These are phyloP conservation scores for Blastocystis sp. DNA, from an alignment of 352 stramenopile genomes.

Conservation along the genomic window DNA sequence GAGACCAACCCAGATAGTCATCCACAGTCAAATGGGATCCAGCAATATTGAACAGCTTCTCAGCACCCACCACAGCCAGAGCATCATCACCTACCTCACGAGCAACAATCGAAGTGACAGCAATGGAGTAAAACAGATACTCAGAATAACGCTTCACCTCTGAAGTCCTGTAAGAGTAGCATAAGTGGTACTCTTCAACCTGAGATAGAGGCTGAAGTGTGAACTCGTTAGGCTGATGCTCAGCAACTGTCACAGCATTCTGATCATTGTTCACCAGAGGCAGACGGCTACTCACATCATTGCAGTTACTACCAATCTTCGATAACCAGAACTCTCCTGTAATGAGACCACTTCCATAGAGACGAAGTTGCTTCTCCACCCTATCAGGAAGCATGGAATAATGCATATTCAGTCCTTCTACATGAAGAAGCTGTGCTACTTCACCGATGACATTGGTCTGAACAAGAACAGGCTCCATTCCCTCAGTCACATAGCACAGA, in stretches of 20 bases:
- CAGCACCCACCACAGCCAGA: constrained; percentile 29
- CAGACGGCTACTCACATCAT: not conserved
- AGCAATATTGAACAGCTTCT: constrained; percentile 35
- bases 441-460: constrained; percentile 28
- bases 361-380: constrained; percentile 61
- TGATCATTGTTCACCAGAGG: not conserved
- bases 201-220: not conserved
- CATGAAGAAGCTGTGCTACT: not conserved
- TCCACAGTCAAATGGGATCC: constrained; percentile 18
- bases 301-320: not conserved
- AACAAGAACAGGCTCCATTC: not conserved
- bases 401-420: constrained; percentile 35
- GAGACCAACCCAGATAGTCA: constrained; percentile 39
- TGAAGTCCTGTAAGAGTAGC: constrained; percentile 12
- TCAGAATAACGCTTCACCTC: not conserved
- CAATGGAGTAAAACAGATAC: constrained; percentile 48
- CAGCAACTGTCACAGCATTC: not conserved
- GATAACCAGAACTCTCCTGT: constrained; percentile 58
- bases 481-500: constrained; percentile 28
- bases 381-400: constrained; percentile 53
- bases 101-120: not conserved
- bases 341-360: constrained; percentile 56
- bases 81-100: constrained; percentile 8
- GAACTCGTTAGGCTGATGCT: constrained; percentile 17
- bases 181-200: not conserved